Conservation (phyloP, 2,329 filamentous ascomycete species). For the Calonectria montana region DNA sequence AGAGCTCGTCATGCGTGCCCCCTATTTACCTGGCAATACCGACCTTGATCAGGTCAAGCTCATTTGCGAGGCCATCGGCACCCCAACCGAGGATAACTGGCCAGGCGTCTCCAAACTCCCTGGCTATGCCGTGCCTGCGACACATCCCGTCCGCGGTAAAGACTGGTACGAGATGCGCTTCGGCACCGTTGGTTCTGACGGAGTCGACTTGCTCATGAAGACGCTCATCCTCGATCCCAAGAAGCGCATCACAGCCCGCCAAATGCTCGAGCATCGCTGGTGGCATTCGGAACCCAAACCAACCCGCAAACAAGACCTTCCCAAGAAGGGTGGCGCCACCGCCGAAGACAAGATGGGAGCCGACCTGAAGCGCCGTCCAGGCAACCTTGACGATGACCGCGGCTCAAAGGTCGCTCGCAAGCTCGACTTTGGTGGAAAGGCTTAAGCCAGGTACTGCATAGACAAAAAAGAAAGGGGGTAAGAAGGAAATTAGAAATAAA, state of each 20-base stretch:
- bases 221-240: slow-evolving; percentile 90
- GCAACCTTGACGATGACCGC: slow-evolving; percentile 75
- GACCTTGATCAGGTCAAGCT: slow-evolving; percentile 89
- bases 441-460: slow-evolving; percentile 3
- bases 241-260: slow-evolving; percentile 80
- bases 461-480: background rate
- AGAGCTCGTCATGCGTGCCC: slow-evolving; percentile 84
- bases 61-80: slow-evolving; percentile 88
- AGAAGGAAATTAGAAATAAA: background rate
- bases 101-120: slow-evolving; percentile 86
- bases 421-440: slow-evolving; percentile 76
- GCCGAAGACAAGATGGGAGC: slow-evolving; percentile 82
- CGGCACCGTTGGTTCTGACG: slow-evolving; percentile 81
- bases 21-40: slow-evolving; percentile 84
- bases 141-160: slow-evolving; percentile 71
- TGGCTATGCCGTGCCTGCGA: slow-evolving; percentile 79
- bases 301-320: slow-evolving; percentile 83
- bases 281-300: slow-evolving; percentile 88
- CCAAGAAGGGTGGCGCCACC: slow-evolving; percentile 78
- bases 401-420: slow-evolving; percentile 84
- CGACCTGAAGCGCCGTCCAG: slow-evolving; percentile 79
- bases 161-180: slow-evolving; percentile 83
- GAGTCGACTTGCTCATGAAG: slow-evolving; percentile 87
- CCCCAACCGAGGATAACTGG: slow-evolving; percentile 95
- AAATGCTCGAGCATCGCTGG: slow-evolving; percentile 85